Evolutionary conservation across 2,329 filamentous ascomycete genomes (phyloP).

Genomic region (Shiraia sp.): DNA sequence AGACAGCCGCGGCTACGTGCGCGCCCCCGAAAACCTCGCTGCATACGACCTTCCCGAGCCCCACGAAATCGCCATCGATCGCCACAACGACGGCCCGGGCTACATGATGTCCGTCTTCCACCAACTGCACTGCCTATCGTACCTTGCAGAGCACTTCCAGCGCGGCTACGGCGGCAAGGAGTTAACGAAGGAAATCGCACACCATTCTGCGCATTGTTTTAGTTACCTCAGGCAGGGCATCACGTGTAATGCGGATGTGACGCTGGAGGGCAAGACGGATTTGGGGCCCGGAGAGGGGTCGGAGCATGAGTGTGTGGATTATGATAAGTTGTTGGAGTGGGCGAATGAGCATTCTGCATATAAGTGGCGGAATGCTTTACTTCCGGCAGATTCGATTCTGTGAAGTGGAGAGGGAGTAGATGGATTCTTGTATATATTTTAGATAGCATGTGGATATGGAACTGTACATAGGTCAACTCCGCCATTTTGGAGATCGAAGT

Average conservation of each 20-base stretch:
- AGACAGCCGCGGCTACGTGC: conserved; percentile 22
- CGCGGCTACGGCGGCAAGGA: conserved; percentile 21
- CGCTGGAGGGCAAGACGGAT: conserved; percentile 25
- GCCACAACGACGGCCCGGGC: conserved; percentile 19
- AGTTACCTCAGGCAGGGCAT: conserved; percentile 26
- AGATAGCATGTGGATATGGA: too few relatives aligned
- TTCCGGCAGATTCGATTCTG: conserved; percentile 11
- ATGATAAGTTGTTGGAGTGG: conserved; percentile 25
- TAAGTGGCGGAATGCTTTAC: conserved; percentile 21
- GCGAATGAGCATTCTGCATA: conserved; percentile 18
- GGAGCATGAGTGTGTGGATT: conserved; percentile 29
- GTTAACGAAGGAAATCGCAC: conserved; percentile 18
- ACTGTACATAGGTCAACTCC: too few relatives aligned
- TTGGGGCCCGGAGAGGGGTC: conserved; percentile 23
- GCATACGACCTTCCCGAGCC: conserved; percentile 23
- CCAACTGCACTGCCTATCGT: conserved; percentile 31
- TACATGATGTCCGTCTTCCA: conserved; percentile 33
- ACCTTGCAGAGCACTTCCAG: conserved; percentile 25
- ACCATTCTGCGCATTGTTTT: conserved; percentile 30
- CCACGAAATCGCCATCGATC: conserved; percentile 20
- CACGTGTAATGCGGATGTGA: conserved; percentile 27
- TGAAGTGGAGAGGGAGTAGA: background rate
- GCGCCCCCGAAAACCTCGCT: conserved; percentile 2
- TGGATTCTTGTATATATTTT: too few relatives aligned
- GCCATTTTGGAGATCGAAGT: too few relatives aligned